Base-by-base conservation (phyloP, 1,284 basidiomycete genomes). In the Cryptococcus sp. region DNA sequence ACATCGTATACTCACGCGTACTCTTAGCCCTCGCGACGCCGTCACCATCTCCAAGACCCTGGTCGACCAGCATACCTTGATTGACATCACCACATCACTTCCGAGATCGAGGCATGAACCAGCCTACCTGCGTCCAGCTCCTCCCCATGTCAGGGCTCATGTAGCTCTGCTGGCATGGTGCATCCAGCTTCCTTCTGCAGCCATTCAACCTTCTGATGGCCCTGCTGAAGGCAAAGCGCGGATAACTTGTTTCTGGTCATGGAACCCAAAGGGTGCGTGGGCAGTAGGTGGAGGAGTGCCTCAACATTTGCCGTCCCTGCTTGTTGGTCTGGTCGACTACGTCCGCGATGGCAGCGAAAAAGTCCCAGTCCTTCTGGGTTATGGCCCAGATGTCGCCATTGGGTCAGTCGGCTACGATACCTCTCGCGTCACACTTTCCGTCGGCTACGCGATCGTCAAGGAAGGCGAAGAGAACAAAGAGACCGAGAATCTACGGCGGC, bases 51-150 rank as follows among this genome's bases (percentile, higher is more conserved):
- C 91, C 53, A 86, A 90, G 63, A 86, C 90, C 30, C 86, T 91
- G 68, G 84, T 87, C 64, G 91, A 94, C 76, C 79, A 86, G 30
- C 84, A 86, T 4, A 93, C 91, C 10, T 82, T 98, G 54, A 87
- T 99, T 77, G 89, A 95, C 77, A 88, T 98, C 54, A 88, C 94
- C 3, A 96, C 94, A 4, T 97, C 94, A n/a, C 82, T 99, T 20
- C 95, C 95, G 54, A 88, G 93, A 43, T 93, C 92, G 39, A 58
- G 68, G 27, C 93, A 98, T 70, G 94, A 97, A 71, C 95, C 96
- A 1, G 86, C 89, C 17, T 99, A 94, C 76, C 83, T 99, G 48
- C 85, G 94, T 62, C 93, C 95, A 0, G 88, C 92, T 3, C 95
- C 95, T 7, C 95, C 95, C 13, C 95, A 90, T 73, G 93, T 99